Conservation (phyloP, 176 grass and related monocot species). For the Rhynchospora tenuis region DNA sequence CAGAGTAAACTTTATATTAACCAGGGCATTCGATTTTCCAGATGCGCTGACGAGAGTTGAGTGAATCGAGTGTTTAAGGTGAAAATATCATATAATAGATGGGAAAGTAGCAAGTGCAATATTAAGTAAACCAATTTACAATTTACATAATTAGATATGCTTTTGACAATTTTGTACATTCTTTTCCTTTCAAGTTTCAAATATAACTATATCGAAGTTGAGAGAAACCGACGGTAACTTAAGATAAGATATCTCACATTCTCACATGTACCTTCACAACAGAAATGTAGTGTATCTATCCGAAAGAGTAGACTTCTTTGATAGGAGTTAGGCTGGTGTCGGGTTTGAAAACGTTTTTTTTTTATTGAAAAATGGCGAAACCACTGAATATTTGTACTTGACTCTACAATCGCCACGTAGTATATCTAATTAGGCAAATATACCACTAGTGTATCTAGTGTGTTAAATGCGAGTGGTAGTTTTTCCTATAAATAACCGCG, state of each 20-base stretch:
- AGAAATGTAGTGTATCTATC: no score
- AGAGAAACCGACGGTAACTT: not conserved
- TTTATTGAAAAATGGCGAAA: not conserved
- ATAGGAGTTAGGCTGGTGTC: not conserved
- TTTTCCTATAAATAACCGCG: not conserved
- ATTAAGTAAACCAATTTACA: not conserved
- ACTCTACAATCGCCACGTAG: no score
- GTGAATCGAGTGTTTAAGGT: not conserved
- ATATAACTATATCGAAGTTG: not conserved
- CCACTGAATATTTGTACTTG: no score
- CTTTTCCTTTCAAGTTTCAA: not conserved
- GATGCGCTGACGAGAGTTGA: not conserved
- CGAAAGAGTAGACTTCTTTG: not conserved
- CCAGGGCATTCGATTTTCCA: not conserved
- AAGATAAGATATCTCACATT: no score
- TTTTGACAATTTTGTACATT: not conserved
- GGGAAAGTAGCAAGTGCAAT: not conserved
- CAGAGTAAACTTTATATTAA: not conserved
- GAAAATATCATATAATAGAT: not conserved
- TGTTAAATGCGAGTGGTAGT: not conserved
- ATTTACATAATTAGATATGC: conserved; percentile 1
- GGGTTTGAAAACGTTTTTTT: not conserved
- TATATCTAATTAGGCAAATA: not conserved
- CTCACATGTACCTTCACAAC: not conserved
- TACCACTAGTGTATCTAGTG: not conserved